Conservation (phyloP, 139 green algal species). For the Dunaliella sp. region DNA sequence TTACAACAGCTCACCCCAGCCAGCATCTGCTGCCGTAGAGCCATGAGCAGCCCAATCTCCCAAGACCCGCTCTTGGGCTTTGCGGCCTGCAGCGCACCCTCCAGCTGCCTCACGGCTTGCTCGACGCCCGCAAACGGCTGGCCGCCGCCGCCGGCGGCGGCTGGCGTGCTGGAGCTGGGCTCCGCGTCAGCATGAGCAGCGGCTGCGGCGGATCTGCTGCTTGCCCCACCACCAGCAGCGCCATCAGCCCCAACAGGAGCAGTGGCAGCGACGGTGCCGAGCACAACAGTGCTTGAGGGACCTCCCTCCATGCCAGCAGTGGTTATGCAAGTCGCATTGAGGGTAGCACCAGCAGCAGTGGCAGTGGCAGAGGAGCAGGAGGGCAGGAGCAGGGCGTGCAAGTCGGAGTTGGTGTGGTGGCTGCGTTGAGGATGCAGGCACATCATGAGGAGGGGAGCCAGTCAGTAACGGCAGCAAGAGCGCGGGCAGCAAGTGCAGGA, state of each 20-base stretch:
- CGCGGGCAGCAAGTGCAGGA: too few species aligned
- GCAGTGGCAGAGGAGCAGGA: not conserved
- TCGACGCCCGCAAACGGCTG: not conserved
- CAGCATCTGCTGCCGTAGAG: not conserved
- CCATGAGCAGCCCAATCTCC: not conserved
- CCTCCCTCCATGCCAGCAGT: not conserved
- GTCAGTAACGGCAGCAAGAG: too few species aligned
- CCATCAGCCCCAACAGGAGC: not conserved
- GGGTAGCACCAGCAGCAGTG: not conserved
- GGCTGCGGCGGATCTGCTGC: not conserved
- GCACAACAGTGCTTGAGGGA: too few species aligned
- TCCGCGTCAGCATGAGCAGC: not conserved
- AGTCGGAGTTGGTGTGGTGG: not conserved
- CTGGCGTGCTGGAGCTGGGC: not conserved
- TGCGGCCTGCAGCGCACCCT: not conserved
- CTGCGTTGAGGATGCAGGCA: too few species aligned
- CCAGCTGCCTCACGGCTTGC: not conserved
- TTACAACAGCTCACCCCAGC: too few species aligned
- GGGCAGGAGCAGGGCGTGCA: not conserved
- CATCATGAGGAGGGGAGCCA: too few species aligned
- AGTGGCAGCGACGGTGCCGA: not conserved
- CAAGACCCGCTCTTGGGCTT: constrained; percentile 6
- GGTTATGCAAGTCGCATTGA: too few species aligned
- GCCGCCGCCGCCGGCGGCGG: not conserved
- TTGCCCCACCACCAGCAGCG: not conserved